Evolutionary conservation across 768 basidiomycete genomes (phyloP), one percentile per base, ranked within the genome.

Genomic region (Lyophyllum shimeji): DNA sequence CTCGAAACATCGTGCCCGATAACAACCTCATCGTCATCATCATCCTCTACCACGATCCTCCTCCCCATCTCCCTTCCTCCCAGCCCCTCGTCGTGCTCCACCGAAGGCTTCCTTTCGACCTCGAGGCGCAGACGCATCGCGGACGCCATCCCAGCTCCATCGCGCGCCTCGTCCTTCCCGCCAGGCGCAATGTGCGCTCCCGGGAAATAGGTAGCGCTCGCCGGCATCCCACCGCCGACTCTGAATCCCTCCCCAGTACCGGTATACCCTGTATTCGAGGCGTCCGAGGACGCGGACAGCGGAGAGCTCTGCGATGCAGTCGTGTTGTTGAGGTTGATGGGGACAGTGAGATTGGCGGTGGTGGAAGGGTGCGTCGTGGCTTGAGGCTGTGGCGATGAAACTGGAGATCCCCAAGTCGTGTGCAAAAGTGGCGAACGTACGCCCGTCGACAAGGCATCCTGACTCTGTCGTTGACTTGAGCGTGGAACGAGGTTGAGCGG

Each of bases 11-110:
- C 56, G 45, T 57, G 37, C 17, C 46, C 53, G 15, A 72, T 62
- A 52, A 60, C 59, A 8, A 67, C 25, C 46, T 46, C 46, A 29
- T 46, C 46, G 25, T 46, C 46, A n/a, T 29, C 46, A 4, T 78
- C 76, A 46, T 82, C 80, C 20, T 79, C 78, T 7, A 80, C 69
- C 0, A 80, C 76, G 50, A 82, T 76, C 18, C 73, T 63, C 40
- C 65, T 65, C 43, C 62, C n/a, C n/a, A n/a, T n/a, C n/a, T n/a
- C n/a, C n/a, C n/a, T 4, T 60, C 25, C 53, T 57, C 9, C 4
- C 47, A 51, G 15, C 59, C 62, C 20, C n/a, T n/a, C n/a, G n/a
- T n/a, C n/a, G n/a, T n/a, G n/a, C n/a, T 51, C 55, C 21, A 29
- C 46, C 7, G 25, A 27, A 17, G 27, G 20, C 25, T 50, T 43